Conservation (phyloP, 2,329 filamentous ascomycete species). For the Pseudohalonectria lignicola region DNA sequence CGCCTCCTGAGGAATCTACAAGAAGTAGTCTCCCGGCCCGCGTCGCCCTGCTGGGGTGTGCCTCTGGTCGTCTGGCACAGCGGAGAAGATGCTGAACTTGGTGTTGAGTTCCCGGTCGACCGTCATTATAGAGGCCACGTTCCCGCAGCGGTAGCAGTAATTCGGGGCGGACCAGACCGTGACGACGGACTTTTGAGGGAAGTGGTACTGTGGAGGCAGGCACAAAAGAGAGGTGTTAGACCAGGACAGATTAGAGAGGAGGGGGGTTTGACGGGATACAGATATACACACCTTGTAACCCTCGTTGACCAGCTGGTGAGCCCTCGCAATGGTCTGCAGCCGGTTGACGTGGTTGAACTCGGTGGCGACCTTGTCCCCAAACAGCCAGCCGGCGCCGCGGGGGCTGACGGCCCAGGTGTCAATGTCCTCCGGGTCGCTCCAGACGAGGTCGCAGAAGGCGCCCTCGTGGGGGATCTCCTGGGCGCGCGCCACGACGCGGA, state of each 20-base stretch:
- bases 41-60: conserved; percentile 64
- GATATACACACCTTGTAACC: conserved; percentile 77
- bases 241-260: too few species aligned
- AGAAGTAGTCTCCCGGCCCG: conserved; percentile 60
- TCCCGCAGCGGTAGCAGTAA: conserved; percentile 91
- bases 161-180: conserved; percentile 98
- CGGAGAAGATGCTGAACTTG: conserved; percentile 85
- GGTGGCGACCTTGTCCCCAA: conserved; percentile 92
- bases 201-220: conserved; percentile 60
- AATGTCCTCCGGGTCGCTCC: conserved; percentile 95
- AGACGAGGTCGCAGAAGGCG: conserved; percentile 95
- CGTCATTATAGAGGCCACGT: conserved; percentile 94
- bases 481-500: conserved; percentile 95
- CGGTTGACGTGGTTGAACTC: conserved; percentile 97
- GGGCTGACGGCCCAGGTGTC: conserved; percentile 95
- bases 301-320: conserved; percentile 97
- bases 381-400: conserved; percentile 92
- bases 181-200: conserved; percentile 87
- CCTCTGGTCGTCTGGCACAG: conserved; percentile 75
- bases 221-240: too few species aligned
- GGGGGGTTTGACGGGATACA: too few species aligned
- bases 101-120: conserved; percentile 76
- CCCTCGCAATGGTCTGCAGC: conserved; percentile 88
- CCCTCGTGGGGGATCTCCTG: conserved; percentile 98
- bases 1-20: too few species aligned